phyloP scores from a whole-genome alignment of 202 grass and related monocot genomes.

The Saccharum hybrid region DNA sequence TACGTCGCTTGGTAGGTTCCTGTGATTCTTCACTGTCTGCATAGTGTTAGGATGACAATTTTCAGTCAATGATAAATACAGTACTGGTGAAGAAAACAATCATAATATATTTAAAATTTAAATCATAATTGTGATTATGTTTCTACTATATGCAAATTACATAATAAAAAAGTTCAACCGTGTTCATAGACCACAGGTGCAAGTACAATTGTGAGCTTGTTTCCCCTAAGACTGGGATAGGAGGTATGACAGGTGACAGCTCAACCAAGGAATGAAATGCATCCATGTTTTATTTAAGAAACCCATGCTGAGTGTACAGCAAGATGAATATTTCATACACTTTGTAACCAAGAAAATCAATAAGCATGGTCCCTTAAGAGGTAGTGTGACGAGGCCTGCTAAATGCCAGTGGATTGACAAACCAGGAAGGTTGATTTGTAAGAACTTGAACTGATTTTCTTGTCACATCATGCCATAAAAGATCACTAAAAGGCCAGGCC shows the following conservation, averaged over 20 bases:
- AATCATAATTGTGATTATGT: neutral
- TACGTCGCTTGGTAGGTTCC: constrained; percentile 51
- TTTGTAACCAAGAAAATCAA: constrained; percentile 30
- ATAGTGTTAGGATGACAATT: constrained; percentile 42
- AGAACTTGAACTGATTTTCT: constrained; percentile 31
- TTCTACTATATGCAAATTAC: constrained; percentile 25
- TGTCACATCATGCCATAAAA: neutral
- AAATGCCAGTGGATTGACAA: constrained; percentile 31
- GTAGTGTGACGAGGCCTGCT: constrained; percentile 1
- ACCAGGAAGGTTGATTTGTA: neutral
- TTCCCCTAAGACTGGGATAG: constrained; percentile 16
- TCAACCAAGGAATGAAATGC: constrained; percentile 19
- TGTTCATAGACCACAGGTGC: neutral
- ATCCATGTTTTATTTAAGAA: constrained; percentile 20
- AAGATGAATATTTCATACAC: constrained; percentile 8
- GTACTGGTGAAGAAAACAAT: constrained; percentile 11
- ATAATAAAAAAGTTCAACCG: constrained; percentile 33
- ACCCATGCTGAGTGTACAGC: neutral
- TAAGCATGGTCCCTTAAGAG: neutral
- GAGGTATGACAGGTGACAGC: neutral
- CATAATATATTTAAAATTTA: constrained; percentile 29
- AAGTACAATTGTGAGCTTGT: constrained; percentile 25
- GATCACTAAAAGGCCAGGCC: neutral
- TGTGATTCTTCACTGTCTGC: constrained; percentile 72
- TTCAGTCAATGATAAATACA: constrained; percentile 23